Evolutionary conservation across 2,329 filamentous ascomycete genomes (phyloP).

Genomic region (Diaporthe sp.): DNA sequence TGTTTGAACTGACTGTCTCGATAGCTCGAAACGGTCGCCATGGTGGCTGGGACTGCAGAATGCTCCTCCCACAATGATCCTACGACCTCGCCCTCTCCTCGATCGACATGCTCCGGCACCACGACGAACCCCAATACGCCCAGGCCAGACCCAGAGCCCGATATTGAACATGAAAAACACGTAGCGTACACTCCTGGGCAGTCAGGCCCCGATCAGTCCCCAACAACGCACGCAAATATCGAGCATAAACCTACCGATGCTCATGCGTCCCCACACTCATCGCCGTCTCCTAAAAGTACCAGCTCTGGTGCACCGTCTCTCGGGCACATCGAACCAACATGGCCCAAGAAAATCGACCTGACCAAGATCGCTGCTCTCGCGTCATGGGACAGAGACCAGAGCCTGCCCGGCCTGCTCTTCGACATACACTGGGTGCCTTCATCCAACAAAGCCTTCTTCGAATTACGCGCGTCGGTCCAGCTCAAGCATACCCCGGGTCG

Average conservation of each 20-base stretch:
- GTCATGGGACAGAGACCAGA: slow-evolving; percentile 1
- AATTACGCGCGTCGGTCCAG: slow-evolving; percentile 14
- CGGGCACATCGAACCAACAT: slow-evolving; percentile 31
- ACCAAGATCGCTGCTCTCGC: slow-evolving; percentile 31
- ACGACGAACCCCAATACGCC: slow-evolving; percentile 37
- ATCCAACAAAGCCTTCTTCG: slow-evolving; percentile 35
- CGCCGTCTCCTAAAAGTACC: not conserved
- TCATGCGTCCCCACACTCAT: not conserved
- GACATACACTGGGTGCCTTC: slow-evolving; percentile 35
- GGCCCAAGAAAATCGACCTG: slow-evolving; percentile 32
- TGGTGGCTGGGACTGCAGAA: not conserved
- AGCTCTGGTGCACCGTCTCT: not conserved
- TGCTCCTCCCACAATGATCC: not conserved
- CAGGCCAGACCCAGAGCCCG: not conserved
- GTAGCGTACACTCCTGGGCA: not conserved
- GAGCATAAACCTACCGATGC: not conserved
- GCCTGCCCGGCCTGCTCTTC: slow-evolving; percentile 21
- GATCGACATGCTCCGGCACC: slow-evolving; percentile 18
- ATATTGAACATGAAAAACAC: not conserved
- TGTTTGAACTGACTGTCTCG: not conserved
- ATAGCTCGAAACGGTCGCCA: not conserved
- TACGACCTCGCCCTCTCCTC: not conserved
- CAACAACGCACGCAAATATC: not conserved
- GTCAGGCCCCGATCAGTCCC: not conserved
- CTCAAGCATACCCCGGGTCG: not conserved